Evolutionary conservation across 139 green algal genomes (phyloP), one percentile per base, ranked within the genome.

Genomic region (Helicosporidium sp.): DNA sequence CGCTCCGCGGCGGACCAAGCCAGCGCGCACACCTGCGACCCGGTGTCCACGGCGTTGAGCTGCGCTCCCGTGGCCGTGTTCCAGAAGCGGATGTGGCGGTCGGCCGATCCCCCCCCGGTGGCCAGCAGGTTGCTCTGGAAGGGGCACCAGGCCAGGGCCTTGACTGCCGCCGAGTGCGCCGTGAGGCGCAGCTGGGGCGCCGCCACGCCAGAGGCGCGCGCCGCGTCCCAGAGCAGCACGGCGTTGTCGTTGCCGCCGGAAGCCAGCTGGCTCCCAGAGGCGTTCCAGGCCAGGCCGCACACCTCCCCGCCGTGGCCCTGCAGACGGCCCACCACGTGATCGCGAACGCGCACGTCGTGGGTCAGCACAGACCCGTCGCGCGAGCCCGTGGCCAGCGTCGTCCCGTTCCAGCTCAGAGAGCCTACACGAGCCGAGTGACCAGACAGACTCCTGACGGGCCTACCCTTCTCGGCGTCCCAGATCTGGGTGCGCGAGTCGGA

Each of bases 371-470:
- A 51, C 37, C 49, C 77, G 71, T 97, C 87, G 23, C 83, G 64
- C 34, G 75, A 70, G 46, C 83, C 86, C 27, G 66, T 78, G 49
- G 49, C 70, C 6, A 97, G 77, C 13, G 65, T 81, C 54, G 69
- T 56, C 36, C 66, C 57, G 64, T 87, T 88, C 87, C 87, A 97
- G 6, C 76, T 60, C 16, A 94, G 57, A 4, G 65, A 66, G 31
- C 61, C 66, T 5, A 97, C 83, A 26, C 87, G 71, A 29, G 83
- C 87, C 24, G 74, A 70, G 69, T 97, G 87, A 24, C 87, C 87
- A 24, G 43, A 41, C 31, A 97, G 68, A 46, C 80, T 76, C 16
- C 87, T 72, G 35, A 96, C 62, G 66, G 91, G 78, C 48, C 66
- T 65, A 24, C 37, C 25, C 26, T 69, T 55, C 17, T 52, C 58